Evolutionary conservation across 139 green algal genomes (phyloP).

Genomic region (Gonium pectorale): DNA sequence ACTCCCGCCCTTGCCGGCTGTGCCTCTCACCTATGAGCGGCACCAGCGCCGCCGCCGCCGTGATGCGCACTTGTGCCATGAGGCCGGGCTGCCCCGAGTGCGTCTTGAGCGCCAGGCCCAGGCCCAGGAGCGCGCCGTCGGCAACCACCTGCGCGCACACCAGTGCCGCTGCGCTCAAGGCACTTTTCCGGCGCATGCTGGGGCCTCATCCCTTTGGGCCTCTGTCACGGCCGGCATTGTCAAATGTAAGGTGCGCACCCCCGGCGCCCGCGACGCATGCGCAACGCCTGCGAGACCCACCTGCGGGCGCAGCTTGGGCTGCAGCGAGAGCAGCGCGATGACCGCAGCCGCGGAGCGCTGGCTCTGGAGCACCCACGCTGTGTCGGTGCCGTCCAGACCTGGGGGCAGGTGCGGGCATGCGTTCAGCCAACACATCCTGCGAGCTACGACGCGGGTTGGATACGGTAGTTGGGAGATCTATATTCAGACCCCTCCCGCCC

Average conservation of each 20-base stretch:
- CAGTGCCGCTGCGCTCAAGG: too few relatives aligned
- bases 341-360: slow-evolving; percentile 4
- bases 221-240: too few relatives aligned
- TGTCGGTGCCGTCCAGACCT: background rate
- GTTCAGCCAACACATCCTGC: too few relatives aligned
- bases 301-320: background rate
- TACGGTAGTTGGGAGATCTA: too few relatives aligned
- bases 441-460: too few relatives aligned
- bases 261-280: too few relatives aligned
- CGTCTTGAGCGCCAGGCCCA: background rate
- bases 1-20: background rate
- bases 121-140: background rate
- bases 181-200: too few relatives aligned
- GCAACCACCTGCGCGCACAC: background rate
- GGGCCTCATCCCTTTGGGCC: too few relatives aligned
- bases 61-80: slow-evolving; percentile 18
- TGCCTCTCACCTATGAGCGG: slow-evolving; percentile 11
- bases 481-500: too few relatives aligned
- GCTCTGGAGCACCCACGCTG: background rate
- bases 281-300: background rate
- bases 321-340: slow-evolving; percentile 13
- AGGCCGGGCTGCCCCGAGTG: background rate
- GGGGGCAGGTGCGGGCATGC: too few relatives aligned
- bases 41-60: slow-evolving; percentile 17
- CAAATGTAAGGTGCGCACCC: too few relatives aligned